Evolutionary conservation across 2,329 filamentous ascomycete genomes (phyloP), one percentile per base, ranked within the genome.

Genomic region (Epichloe aotearoae): DNA sequence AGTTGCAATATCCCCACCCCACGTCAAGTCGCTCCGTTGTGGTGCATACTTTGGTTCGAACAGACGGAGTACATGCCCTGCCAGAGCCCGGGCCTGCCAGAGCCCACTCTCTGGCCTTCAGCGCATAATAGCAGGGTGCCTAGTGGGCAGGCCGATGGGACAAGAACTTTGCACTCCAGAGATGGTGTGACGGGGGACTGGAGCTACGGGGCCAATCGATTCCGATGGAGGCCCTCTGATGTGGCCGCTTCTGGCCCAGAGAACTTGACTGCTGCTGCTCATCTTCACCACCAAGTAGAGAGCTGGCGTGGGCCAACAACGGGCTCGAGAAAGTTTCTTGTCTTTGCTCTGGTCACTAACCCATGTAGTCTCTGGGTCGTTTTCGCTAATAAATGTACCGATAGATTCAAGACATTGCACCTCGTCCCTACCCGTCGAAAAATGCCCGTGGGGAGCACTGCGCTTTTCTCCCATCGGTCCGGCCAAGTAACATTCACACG

Each of bases 381-480:
- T 19, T 17, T 47, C 46, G 46, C 46, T n/a, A 38, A 38, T 33
- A 17, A 47, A 40, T n/a, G 33, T 47, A 30, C 46, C 36, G 46
- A 47, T 19, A n/a, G 20, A 39, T 47, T 47, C 23, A 33, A 47
- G 46, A 40, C 23, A 47, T 38, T 37, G 46, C 46, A 39, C 17
- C 23, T 34, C 46, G n/a, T 30, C 26, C 26, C 26, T 12, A 23
- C 4, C 19, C 14, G n/a, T 42, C 19, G 46, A 48, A 14, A 40
- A 48, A 46, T 46, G 43, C 43, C 43, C 43, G 43, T 36, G 37
- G 37, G 46, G 38, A 48, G 15, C 37, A n/a, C 17, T 40, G 46
- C 17, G 15, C 46, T 20, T 40, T 47, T 38, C 37, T 40, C 20
- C n/a, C 36, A 47, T 10, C 30, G 5, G 30, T n/a, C 43, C 43